Conservation (phyloP, 208 protist species). For the Acanthamoeba castellanii region DNA sequence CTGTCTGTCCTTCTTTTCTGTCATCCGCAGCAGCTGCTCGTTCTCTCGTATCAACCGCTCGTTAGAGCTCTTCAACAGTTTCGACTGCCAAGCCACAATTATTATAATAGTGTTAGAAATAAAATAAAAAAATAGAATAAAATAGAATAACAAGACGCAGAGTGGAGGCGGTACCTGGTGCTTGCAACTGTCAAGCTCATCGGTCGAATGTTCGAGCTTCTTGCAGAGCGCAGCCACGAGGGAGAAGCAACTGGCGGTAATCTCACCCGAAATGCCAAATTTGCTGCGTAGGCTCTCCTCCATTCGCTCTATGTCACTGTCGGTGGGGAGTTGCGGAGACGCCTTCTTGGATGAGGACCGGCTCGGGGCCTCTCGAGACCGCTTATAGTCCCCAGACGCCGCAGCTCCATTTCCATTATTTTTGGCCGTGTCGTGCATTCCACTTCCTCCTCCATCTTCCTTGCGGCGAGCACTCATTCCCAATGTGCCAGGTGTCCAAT, state of each 20-base stretch:
- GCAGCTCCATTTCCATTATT: background rate
- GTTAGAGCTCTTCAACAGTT: constrained; percentile 64
- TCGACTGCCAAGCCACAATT: background rate
- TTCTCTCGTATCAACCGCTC: constrained; percentile 49
- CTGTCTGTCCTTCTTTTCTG: constrained; percentile 58
- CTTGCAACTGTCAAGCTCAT: constrained; percentile 31
- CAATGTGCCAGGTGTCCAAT: background rate
- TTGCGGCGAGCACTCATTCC: background rate
- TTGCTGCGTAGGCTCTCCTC: constrained; percentile 23
- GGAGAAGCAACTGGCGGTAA: background rate
- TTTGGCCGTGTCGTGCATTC: background rate
- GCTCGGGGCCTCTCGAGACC: background rate
- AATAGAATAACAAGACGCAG: background rate
- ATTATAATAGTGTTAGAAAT: background rate
- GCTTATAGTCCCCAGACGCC: background rate
- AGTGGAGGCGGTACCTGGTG: constrained; percentile 20
- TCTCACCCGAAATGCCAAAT: constrained; percentile 53
- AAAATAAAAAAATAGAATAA: constrained; percentile 5
- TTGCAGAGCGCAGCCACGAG: constrained; percentile 41
- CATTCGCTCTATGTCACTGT: constrained; percentile 29
- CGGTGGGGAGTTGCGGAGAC: background rate
- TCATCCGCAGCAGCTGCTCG: background rate
- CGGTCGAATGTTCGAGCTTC: background rate
- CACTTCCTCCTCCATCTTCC: background rate
- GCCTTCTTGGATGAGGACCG: background rate